A percentile compares a stretch with the other conserved stretches of the same genome.
phyloP scores from a whole-genome alignment of 345 rosid species.

The Hirschfeldia incana region DNA sequence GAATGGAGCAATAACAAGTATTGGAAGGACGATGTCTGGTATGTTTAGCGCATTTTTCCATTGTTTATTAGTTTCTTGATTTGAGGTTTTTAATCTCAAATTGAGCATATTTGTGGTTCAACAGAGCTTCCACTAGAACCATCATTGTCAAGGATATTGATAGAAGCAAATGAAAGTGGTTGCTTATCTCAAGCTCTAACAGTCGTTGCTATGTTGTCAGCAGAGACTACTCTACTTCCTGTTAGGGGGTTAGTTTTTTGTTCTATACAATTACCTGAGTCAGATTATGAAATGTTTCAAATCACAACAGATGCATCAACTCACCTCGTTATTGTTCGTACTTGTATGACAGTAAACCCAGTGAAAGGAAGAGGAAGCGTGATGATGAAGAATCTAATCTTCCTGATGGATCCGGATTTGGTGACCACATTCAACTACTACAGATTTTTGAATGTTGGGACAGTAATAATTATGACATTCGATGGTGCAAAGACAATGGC shows the following conservation, averaged over 20 bases:
- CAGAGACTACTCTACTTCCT: slow-evolving; percentile 84
- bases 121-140: slow-evolving; percentile 98
- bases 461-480: slow-evolving; percentile 57
- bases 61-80: slow-evolving; percentile 6
- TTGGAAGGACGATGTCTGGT: slow-evolving; percentile 95
- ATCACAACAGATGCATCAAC: slow-evolving; percentile 11
- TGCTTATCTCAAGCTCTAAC: slow-evolving; percentile 92
- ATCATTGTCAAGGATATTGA: slow-evolving; percentile 87
- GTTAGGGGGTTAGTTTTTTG: slow-evolving; percentile 58
- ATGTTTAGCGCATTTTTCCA: slow-evolving; percentile 26
- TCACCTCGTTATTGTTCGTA: slow-evolving; percentile 6
- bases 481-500: slow-evolving; percentile 77
- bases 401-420: slow-evolving; percentile 92
- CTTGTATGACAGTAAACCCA: slow-evolving; percentile 50
- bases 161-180: slow-evolving; percentile 81
- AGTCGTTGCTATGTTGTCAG: slow-evolving; percentile 94
- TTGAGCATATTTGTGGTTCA: slow-evolving; percentile 32
- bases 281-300: slow-evolving; percentile 19
- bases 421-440: slow-evolving; percentile 91
- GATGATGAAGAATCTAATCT: slow-evolving; percentile 51
- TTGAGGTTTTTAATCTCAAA: not conserved
- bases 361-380: slow-evolving; percentile 83
- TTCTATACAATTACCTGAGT: not conserved
- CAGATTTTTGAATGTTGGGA: slow-evolving; percentile 89
- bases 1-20: slow-evolving; percentile 71